Base-by-base conservation (phyloP, 2,329 filamentous ascomycete species). In the Pseudogymnoascus sp. region DNA sequence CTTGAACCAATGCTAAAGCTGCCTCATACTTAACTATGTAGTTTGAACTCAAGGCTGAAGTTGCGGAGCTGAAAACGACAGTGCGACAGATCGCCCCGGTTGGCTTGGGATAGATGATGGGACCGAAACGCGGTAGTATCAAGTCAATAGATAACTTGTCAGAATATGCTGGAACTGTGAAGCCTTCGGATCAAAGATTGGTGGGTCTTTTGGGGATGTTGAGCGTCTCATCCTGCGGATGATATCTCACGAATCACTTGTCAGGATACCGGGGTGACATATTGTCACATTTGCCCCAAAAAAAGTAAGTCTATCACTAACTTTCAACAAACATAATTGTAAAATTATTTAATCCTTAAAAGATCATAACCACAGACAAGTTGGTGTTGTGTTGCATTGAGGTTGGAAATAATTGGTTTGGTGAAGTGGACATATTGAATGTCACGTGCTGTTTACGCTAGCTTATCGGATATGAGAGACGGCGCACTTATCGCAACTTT, bases 401-500 rank as follows among this genome's bases (percentile, higher is more conserved):
- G 23, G 4, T 11, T 17, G 7, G 44, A 28, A 50, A 50, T 26
- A 53, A 28, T 28, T 28, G 15, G 19, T 53, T 53, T 53, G 44
- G 23, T 31, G 44, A 26, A 28, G 15, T n/a, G 15, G 8, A 17
- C 5, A 53, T 28, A 15, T 53, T n/a, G 5, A 10, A 0, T 2
- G 15, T 60, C 57, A 60, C 57, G 57, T 60, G 57, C n/a, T 21
- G 2, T 19, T 1, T 4, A 1, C 44, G 44, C 57, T 60, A 38
- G 57, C 57, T 60, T 60, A 60, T 60, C 57, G 35, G 57, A 60
- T 60, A 60, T 35, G 31, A 60, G 35, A 35, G 31, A 9, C 19
- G 17, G 35, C 57, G 57, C 57, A 60, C 57, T 60, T 60, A 60
- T 60, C 57, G 57, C 57, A 60, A 35, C 35, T 35, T 60, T 60